These are phyloP conservation scores for Pichia sorboxylosa DNA, from an alignment of 1,139 yeast genomes.

Conservation along the genomic window DNA sequence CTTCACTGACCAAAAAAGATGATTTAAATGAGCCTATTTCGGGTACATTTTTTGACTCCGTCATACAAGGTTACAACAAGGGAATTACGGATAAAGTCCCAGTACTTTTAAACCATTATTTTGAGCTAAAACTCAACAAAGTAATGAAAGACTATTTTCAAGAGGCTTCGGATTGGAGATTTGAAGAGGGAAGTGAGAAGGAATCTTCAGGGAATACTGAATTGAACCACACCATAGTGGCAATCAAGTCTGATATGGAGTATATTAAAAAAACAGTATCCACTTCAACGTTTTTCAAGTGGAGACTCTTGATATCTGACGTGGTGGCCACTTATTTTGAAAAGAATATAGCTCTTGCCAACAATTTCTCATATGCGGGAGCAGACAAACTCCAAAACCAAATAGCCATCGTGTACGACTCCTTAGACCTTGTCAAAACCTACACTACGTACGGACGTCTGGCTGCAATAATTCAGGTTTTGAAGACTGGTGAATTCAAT, in stretches of 20 bases:
- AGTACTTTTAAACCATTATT: conserved; percentile 31
- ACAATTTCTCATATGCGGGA: conserved; percentile 48
- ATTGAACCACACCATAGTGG: conserved; percentile 27
- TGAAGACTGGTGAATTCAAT: conserved; percentile 3
- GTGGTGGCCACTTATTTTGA: conserved; percentile 31
- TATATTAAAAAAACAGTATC: conserved; percentile 26
- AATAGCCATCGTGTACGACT: conserved; percentile 33
- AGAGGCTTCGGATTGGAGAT: conserved; percentile 20
- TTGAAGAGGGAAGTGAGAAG: no score
- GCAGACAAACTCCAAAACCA: conserved; percentile 46
- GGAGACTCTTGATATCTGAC: conserved; percentile 32
- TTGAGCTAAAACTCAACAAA: conserved; percentile 39
- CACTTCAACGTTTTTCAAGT: conserved; percentile 15
- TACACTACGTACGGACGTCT: conserved; percentile 12
- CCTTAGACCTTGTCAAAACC: conserved; percentile 26
- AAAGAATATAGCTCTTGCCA: conserved; percentile 24
- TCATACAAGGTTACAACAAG: conserved; percentile 34
- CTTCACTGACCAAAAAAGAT: conserved; percentile 17
- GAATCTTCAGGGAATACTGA: conserved; percentile 13
- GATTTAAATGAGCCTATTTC: conserved; percentile 1
- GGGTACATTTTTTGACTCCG: conserved; percentile 43
- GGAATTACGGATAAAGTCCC: conserved; percentile 29
- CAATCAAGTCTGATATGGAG: conserved; percentile 29
- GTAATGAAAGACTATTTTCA: conserved; percentile 43
- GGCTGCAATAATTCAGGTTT: conserved; percentile 11